Base-by-base conservation (phyloP, 225 moss, liverwort and hornwort species). In the Marchantia polymorpha region DNA sequence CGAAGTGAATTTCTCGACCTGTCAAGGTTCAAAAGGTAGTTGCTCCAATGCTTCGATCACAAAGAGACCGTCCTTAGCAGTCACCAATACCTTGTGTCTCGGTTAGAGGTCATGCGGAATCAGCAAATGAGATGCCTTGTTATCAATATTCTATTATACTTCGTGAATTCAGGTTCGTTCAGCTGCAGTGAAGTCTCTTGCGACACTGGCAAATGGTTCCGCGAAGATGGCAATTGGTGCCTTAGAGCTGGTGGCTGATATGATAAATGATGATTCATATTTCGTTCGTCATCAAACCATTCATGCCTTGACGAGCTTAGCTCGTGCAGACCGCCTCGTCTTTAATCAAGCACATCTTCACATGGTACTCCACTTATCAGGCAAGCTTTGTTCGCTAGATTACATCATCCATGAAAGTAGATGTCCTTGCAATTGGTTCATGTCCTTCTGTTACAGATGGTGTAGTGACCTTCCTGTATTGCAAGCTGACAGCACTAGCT, bases 261-360 rank as follows among this genome's bases (percentile, higher is more conserved):
- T 95, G 99, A 87, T 99, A 83, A 99, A 99, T 83, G 97, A 99
- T 82, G 93, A 91, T 19, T 93, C 95, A 76, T 84, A 84, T 82
- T 78, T 81, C 74, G 93, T 99, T 77, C 91, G 92, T 73, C 87
- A 86, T 79, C 84, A 88, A 83, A 87, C 95, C 30, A 91, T 93
- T 88, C 60, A 77, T 72, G 87, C 92, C 8, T 91, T 99, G 81
- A 81, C 88, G 82, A 87, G 81, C 78, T 82, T 99, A 74, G 93
- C 99, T 72, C 83, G 77, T 84, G 89, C 88, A 69, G 95, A 91
- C 81, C 85, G 87, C 74, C 78, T 95, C 76, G 87, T 90, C 69
- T 89, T 99, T 75, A 81, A 85, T 54, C 93, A 99, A 76, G 83
- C 86, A 78, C 95, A 99, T 85, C 92, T 93, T 82, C 92, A 99